Evolutionary conservation across 2,329 filamentous ascomycete species (phyloP), one percentile per base, ranked within the genome.

Genomic region (Clarireedia hainanense): DNA sequence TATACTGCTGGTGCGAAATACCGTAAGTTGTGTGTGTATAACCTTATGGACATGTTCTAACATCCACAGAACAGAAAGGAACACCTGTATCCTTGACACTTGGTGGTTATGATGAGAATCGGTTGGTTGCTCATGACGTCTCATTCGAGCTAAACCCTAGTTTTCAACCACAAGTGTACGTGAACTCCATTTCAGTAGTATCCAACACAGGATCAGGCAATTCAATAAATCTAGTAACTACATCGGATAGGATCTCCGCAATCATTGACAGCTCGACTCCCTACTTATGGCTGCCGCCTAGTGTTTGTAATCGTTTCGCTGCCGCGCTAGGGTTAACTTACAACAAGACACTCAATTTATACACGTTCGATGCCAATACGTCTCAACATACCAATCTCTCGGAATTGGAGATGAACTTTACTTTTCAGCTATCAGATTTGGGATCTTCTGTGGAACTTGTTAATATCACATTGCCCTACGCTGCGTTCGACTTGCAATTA

Each of bases 1-100:
- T 91, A 85, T 68, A 90, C 87, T 3, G 86, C 86, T 42, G 88
- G 88, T 15, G 85, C 85, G n/a, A 78, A 79, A 59, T 90, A 90
- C 65, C 77, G 84, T 84, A 72, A 68, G 79, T 70, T 24, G 42
- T 26, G 24, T 45, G 47, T 20, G 56, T 15, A n/a, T 17, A 1
- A 15, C 4, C 4, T 27, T 37, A 26, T 17, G 4, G 17, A 20
- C 37, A 6, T n/a, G 46, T 58, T 52, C 59, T 71, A 55, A 71
- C 73, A 55, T 57, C 36, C 45, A 56, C 56, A 66, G 66, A 75
- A 69, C 67, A 65, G 65, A 73, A 63, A 63, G 75, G 76, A 49
- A 71, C 72, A 7, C 76, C 79, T 9, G 75, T 76, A 39, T 84
- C 82, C 30, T 69, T 90, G 47, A 87, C 83, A 0, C 72, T 91